Evolutionary conservation across 2,329 filamentous ascomycete species (phyloP), one percentile per base, ranked within the genome.

Genomic region (Alternaria sp.): DNA sequence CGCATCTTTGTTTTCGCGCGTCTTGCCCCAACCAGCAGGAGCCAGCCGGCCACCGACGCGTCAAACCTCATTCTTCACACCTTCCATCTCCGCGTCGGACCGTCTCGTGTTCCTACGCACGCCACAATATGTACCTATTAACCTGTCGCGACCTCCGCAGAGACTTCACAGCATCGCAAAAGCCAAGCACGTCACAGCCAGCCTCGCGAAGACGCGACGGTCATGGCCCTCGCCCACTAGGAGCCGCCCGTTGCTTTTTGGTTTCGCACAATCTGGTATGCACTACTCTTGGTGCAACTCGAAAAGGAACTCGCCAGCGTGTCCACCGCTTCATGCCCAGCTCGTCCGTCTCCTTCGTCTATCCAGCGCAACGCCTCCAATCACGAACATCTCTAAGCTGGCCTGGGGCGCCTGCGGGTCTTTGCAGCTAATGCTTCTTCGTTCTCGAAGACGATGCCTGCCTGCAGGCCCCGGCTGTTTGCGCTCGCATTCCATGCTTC

Each of bases 91-190:
- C 21, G 43, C 53, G 30, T 55, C 62, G 53, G 62, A 59, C 60
- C 28, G 23, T 55, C 50, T 23, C 23, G 54, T 67, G 28, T 50
- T 64, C 21, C 64, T 30, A 41, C 25, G 20, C 58, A 61, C 59
- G 68, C 68, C 68, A 69, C 68, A 69, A 65, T 65, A 63, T 70
- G 55, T 26, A 54, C 44, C 23, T 44, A 63, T 28, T 68, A 14
- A 61, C 47, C 51, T 25, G 49, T 57, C 41, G 58, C 47, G 33
- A 14, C 30, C 51, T 60, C 26, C 28, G 10, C 18, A 44, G 49
- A 21, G 23, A n/a, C 21, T 49, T 51, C 20, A 58, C 54, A 45
- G 53, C 58, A 18, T n/a, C 8, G 25, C 20, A 6, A 43, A 55
- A 63, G 63, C 46, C 47, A 18, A 49, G 15, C 44, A 37, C 47